Evolutionary conservation across 306 rosid species (phyloP).

Genomic region (Prunus mira): DNA sequence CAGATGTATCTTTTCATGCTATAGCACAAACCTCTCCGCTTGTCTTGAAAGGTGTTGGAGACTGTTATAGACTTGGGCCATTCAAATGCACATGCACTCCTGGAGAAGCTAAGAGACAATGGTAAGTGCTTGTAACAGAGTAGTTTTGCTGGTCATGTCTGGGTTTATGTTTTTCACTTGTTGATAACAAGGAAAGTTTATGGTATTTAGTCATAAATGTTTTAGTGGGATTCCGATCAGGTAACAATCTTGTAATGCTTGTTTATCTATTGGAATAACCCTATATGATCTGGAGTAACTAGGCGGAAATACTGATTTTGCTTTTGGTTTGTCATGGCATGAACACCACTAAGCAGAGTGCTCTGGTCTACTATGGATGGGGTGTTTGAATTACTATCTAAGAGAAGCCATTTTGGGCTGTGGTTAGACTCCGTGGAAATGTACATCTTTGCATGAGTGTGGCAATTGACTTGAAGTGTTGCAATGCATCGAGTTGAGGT

Average conservation of each 20-base stretch:
- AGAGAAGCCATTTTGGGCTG: not conserved
- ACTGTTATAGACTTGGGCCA: not conserved
- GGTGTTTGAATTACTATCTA: not conserved
- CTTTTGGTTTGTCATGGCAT: not conserved
- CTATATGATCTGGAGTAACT: not conserved
- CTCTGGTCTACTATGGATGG: not conserved
- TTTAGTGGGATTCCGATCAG: not conserved
- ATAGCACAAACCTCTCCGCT: not conserved
- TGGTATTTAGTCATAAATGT: not conserved
- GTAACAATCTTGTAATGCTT: not conserved
- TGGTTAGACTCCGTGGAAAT: not conserved
- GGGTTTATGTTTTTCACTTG: not conserved
- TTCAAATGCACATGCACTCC: not conserved
- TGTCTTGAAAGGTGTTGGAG: not conserved
- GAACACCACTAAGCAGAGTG: not conserved
- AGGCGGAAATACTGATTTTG: not conserved
- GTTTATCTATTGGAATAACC: not conserved
- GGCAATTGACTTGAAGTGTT: not conserved
- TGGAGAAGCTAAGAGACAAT: not conserved
- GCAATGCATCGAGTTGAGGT: not conserved
- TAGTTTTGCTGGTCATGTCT: not conserved
- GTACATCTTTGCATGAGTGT: not conserved
- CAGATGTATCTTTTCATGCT: not conserved
- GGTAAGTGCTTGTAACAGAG: not conserved
- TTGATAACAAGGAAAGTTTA: not conserved